Conservation (phyloP, 2,329 filamentous ascomycete genomes). For the Podosphaera xanthii region DNA sequence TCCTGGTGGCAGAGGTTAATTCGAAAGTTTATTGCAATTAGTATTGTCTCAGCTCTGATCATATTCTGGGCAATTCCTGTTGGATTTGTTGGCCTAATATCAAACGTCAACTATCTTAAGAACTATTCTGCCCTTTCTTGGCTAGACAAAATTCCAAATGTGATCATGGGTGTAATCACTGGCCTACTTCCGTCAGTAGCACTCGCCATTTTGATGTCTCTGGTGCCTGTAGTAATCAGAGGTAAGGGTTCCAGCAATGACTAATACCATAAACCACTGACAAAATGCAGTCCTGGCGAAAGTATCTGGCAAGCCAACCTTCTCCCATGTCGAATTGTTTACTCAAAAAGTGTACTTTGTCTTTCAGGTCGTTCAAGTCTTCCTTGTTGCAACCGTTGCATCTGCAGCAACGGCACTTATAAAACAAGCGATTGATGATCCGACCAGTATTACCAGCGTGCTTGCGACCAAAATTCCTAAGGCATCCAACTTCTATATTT, state of each 20-base stretch:
- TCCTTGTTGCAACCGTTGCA: conserved; percentile 63
- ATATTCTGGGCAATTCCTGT: conserved; percentile 68
- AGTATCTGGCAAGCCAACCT: conserved; percentile 56
- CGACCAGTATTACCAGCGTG: conserved; percentile 34
- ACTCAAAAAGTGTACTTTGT: conserved; percentile 81
- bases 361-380: conserved; percentile 81
- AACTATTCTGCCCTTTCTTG: conserved; percentile 47
- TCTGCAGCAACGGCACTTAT: conserved; percentile 56
- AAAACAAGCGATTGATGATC: conserved; percentile 37
- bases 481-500: conserved; percentile 84
- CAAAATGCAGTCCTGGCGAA: conserved; percentile 42
- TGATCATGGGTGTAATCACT: conserved; percentile 62
- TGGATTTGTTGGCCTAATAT: conserved; percentile 62
- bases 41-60: conserved; percentile 55
- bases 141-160: conserved; percentile 43
- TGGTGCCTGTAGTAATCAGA: conserved; percentile 66
- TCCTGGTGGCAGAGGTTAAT: conserved; percentile 70
- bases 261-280: conserved; percentile 4
- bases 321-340: conserved; percentile 62
- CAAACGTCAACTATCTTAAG: conserved; percentile 54
- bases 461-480: conserved; percentile 56
- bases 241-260: conserved; percentile 23
- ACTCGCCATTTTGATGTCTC: conserved; percentile 63
- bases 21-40: conserved; percentile 43
- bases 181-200: conserved; percentile 63